These are phyloP conservation scores for Leptographium galeiforme DNA, from an alignment of 2,329 filamentous ascomycete genomes.

Conservation along the genomic window DNA sequence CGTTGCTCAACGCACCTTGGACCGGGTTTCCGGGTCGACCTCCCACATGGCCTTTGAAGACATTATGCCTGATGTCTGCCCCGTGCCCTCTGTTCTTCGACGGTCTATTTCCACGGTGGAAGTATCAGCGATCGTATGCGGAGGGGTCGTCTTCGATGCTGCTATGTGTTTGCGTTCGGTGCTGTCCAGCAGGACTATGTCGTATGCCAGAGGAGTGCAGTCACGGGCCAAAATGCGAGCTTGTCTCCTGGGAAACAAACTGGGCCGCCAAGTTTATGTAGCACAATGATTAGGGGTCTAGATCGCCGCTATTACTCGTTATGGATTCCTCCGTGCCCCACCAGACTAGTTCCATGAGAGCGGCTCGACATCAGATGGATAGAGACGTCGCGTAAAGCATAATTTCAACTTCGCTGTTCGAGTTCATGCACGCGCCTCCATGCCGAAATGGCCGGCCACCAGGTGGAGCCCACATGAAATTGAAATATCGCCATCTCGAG, in stretches of 20 bases:
- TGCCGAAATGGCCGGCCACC: not conserved
- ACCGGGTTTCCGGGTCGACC: slow-evolving; percentile 92
- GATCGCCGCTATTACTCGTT: not conserved
- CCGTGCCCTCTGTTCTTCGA: not conserved
- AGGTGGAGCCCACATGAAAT: not conserved
- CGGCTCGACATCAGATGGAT: not conserved
- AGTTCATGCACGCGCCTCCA: not conserved
- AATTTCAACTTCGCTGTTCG: no score
- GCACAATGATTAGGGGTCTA: slow-evolving; percentile 1
- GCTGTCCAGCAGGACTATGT: not conserved
- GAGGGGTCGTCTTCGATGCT: not conserved
- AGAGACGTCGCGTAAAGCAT: no score
- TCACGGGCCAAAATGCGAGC: not conserved
- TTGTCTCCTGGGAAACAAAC: slow-evolving; percentile 9
- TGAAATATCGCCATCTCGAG: not conserved
- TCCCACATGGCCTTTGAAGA: slow-evolving; percentile 86
- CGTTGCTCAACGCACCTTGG: slow-evolving; percentile 52
- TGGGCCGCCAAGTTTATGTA: not conserved
- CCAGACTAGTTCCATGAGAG: not conserved
- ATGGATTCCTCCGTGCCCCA: not conserved
- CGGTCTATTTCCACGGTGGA: not conserved
- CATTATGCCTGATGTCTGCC: slow-evolving; percentile 25
- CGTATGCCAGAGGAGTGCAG: not conserved
- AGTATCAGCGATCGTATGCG: not conserved
- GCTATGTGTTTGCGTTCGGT: not conserved